A percentile compares a stretch with the other conserved stretches of the same genome.
Evolutionary conservation across 345 rosid genomes (phyloP).

Genomic region (Combretum micranthum): DNA sequence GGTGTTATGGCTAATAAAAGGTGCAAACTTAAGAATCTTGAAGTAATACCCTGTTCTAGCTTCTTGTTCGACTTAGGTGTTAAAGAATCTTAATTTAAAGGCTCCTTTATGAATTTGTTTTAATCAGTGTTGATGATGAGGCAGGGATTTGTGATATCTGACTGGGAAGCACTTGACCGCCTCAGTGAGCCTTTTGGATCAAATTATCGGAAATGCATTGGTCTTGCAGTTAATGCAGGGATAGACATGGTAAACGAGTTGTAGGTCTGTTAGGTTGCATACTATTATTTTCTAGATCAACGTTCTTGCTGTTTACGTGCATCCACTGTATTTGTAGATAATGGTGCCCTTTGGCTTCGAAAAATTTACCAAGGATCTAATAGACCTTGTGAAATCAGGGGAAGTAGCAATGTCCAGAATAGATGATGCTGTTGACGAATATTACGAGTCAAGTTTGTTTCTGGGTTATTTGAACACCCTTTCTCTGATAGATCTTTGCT

Average conservation of each 20-base stretch:
- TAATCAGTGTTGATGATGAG: constrained; percentile 9
- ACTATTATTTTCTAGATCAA: background rate
- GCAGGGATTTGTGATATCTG: constrained; percentile 81
- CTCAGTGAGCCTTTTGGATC: constrained; percentile 60
- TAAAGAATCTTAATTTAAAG: background rate
- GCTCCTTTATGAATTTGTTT: background rate
- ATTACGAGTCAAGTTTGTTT: constrained; percentile 75
- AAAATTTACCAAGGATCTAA: constrained; percentile 44
- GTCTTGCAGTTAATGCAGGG: constrained; percentile 74
- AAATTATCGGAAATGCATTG: constrained; percentile 53
- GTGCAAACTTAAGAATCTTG: too few species aligned
- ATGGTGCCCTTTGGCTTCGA: constrained; percentile 66
- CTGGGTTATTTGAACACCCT: constrained; percentile 78
- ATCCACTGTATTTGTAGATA: constrained; percentile 37
- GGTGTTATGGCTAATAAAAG: too few species aligned
- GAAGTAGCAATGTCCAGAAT: constrained; percentile 62
- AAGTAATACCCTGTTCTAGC: too few species aligned
- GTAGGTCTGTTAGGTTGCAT: background rate
- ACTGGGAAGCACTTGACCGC: constrained; percentile 77
- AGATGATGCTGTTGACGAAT: constrained; percentile 79
- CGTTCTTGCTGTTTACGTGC: background rate
- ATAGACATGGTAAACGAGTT: constrained; percentile 63
- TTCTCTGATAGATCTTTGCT: constrained; percentile 64
- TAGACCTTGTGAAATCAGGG: constrained; percentile 56
- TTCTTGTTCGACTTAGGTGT: too few species aligned